These are phyloP conservation scores for Debaryomyces psychrophilus DNA, from an alignment of 1,139 yeast genomes.

Conservation along the genomic window DNA sequence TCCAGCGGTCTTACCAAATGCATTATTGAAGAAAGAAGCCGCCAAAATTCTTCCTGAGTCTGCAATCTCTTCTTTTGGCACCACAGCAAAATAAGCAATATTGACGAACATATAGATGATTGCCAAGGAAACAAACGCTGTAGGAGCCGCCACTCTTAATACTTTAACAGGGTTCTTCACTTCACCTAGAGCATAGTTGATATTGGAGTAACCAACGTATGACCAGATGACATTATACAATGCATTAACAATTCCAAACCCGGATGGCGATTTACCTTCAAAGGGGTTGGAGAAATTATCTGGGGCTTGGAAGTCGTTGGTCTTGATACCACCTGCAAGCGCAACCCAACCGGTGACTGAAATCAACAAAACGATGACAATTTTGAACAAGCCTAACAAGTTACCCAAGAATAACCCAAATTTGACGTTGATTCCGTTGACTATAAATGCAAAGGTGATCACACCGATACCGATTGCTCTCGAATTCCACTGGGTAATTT, in stretches of 20 bases:
- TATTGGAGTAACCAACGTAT: conserved; percentile 73
- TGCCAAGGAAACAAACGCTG: conserved; percentile 61
- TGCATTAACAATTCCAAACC: conserved; percentile 77
- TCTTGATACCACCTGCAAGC: conserved; percentile 66
- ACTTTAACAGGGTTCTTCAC: conserved; percentile 56
- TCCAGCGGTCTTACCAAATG: conserved; percentile 50
- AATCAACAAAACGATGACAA: conserved; percentile 67
- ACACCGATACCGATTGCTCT: conserved; percentile 77
- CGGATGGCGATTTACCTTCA: conserved; percentile 61
- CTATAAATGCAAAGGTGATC: conserved; percentile 67
- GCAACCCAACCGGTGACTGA: conserved; percentile 83
- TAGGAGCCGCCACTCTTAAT: conserved; percentile 48
- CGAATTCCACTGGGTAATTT: conserved; percentile 73
- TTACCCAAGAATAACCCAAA: conserved; percentile 72
- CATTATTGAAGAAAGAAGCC: conserved; percentile 49
- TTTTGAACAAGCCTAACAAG: conserved; percentile 69
- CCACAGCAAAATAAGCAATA: conserved; percentile 60
- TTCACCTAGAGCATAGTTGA: conserved; percentile 82
- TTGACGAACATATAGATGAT: conserved; percentile 69
- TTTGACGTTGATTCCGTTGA: conserved; percentile 65
- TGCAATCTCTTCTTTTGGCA: conserved; percentile 49
- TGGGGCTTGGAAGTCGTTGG: conserved; percentile 50
- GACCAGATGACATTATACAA: conserved; percentile 83
- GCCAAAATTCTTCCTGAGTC: conserved; percentile 49
- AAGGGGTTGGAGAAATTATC: conserved; percentile 67